Evolutionary conservation across 202 grass and related monocot genomes (phyloP), one percentile per base, ranked within the genome.

Genomic region (Digitaria exilis): DNA sequence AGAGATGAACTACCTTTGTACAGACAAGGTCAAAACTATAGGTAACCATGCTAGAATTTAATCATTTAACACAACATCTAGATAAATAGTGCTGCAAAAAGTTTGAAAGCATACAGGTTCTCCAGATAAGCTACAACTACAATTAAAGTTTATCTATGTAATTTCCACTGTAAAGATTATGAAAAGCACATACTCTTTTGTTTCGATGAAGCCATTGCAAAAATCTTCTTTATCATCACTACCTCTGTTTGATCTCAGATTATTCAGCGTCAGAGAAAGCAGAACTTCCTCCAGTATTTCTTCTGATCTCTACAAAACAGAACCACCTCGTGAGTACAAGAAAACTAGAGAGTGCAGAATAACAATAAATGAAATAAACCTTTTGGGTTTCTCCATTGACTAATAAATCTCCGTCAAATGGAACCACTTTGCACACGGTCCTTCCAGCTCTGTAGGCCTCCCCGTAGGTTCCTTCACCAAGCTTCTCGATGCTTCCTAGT

Each of bases 251-350:
- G 56, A 26, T 78, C 92, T 90, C 69, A 98, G 90, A 84, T 89
- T 88, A 89, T 98, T 98, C 30, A 98, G 87, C 11, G 92, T 98
- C 49, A 95, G 65, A 73, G 90, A 95, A 84, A 98, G 96, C 71
- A 98, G 87, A 65, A 91, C 96, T 88, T 98, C 96, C 80, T 95
- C 96, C 62, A 98, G 92, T 54, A 95, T 81, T 91, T 98, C 92
- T 83, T 93, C 90, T 4, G 96, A 90, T 90, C 75, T 93, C 96
- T 98, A 80, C 69, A 84, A 79, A 66, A 73, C 57, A 55, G 57
- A 82, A 87, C 24, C 58, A 64, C 75, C 42, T 49, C 66, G 79
- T 84, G 73, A 89, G 29, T 85, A 83, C 5, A 11, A 70, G 73
- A 79, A 72, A 62, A 71, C 55, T 74, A 60, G 5, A 70, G 67